Evolutionary conservation across 83 land plant genomes (phyloP), one percentile per base, ranked within the genome.

Genomic region (Diphasiastrum complanatum): DNA sequence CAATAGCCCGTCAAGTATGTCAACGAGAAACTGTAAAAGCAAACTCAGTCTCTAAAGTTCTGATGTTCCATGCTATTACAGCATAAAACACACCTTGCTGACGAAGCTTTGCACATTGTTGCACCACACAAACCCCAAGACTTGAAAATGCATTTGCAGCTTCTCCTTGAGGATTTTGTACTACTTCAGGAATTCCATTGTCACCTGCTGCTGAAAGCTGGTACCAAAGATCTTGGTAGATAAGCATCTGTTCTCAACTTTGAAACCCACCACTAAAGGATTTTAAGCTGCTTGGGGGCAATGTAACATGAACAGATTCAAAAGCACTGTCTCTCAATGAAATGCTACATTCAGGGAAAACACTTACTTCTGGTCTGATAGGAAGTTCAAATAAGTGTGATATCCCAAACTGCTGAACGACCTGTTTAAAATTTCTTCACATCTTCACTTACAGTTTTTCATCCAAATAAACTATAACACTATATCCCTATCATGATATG

Each of bases 131-230:
- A 2, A 87, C 83, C 19, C 99, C 99, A 53, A 93, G 74, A 10
- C 86, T 67, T 62, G 93, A 88, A 69, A 89, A 93, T 36, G 72
- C 75, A 35, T 69, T 74, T 29, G 99, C 85, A 28, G 89, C 81
- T 45, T 89, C 92, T 23, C 96, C 92, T 65, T 22, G 74, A 26
- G 96, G 99, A 57, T 93, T 86, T 40, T 74, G 71, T 27, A 81
- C 99, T 23, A 86, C 92, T 79, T 93, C 99, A 62, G 99, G 99
- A n/a, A 67, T 74, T 48, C 99, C 99, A 76, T 80, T 71, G 72
- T 93, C 99, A 54, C 99, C 99, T 60, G 99, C 82, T 67, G 99
- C 99, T 26, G 99, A 93, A 23, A 93, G 80, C 99, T 93, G 76
- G 6, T 45, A 8, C 46, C 47, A 38, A 33, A 57, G 34, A 57